phyloP scores from a whole-genome alignment of 495 filamentous ascomycete genomes.

The Letharia columbiana region DNA sequence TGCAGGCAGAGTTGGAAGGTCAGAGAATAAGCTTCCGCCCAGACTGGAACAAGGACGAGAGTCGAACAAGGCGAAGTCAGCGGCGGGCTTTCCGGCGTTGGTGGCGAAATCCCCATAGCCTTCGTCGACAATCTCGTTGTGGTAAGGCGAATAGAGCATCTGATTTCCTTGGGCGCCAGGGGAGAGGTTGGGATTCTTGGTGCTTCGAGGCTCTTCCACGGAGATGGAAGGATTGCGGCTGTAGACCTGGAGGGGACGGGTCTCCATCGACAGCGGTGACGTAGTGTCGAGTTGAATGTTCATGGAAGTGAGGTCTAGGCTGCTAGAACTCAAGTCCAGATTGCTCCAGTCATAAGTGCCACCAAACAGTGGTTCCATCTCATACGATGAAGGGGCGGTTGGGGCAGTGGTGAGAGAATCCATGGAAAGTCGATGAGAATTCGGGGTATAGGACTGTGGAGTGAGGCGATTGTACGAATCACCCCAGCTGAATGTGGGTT shows the following conservation, averaged over 20 bases:
- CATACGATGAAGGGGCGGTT: conserved; percentile 22
- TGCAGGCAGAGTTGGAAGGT: conserved; percentile 19
- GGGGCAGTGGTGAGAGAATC: conserved; percentile 22
- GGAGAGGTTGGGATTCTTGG: conserved; percentile 45
- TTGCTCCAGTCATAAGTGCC: conserved; percentile 34
- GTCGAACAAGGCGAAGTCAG: conserved; percentile 43
- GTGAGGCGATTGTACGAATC: conserved; percentile 20
- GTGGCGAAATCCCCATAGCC: conserved; percentile 37
- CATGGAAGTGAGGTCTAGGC: conserved; percentile 32
- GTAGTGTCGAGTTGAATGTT: conserved; percentile 30
- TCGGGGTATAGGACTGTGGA: conserved; percentile 20
- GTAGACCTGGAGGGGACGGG: conserved; percentile 28
- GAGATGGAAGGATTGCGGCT: conserved; percentile 29
- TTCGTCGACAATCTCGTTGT: conserved; percentile 34
- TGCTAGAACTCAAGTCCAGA: conserved; percentile 26
- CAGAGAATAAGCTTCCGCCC: conserved; percentile 19
- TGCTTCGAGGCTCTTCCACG: conserved; percentile 17
- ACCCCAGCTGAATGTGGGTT: conserved; percentile 19
- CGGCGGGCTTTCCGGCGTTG: conserved; percentile 28
- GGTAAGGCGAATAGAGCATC: conserved; percentile 55
- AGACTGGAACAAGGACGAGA: conserved; percentile 20
- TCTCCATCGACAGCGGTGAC: conserved; percentile 28
- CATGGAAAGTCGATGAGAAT: conserved; percentile 22
- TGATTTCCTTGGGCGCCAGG: conserved; percentile 53
- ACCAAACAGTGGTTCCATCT: conserved; percentile 19